A percentile compares a stretch with the other conserved stretches of the same genome.
Conservation (phyloP, 345 rosid species). For the Hevea brasiliensis region DNA sequence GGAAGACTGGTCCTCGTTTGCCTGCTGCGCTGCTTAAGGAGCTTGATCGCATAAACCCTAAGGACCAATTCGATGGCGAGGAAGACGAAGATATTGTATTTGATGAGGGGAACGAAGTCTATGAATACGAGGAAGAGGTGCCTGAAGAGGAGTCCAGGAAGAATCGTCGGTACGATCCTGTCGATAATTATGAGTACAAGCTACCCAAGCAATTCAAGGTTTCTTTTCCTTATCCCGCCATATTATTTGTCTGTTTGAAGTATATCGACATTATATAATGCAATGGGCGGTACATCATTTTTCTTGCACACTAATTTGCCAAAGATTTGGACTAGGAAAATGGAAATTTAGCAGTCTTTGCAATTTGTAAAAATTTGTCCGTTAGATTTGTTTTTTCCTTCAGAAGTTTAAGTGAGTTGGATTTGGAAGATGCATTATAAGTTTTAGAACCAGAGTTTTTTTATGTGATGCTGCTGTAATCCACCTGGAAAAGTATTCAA, state of each 20-base stretch:
- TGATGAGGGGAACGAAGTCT: slow-evolving; percentile 55
- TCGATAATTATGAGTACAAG: slow-evolving; percentile 66
- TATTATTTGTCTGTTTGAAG: neutral
- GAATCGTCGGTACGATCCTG: slow-evolving; percentile 75
- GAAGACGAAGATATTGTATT: slow-evolving; percentile 55
- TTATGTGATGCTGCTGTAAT: neutral
- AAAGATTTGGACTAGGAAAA: no score
- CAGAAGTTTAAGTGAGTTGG: neutral
- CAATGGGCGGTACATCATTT: no score
- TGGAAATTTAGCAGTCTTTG: neutral
- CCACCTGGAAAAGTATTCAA: no score
- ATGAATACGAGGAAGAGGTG: slow-evolving; percentile 81
- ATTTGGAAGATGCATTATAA: no score
- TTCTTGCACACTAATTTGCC: neutral
- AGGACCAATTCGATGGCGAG: slow-evolving; percentile 8
- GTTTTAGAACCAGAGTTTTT: neutral
- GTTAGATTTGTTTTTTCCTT: neutral
- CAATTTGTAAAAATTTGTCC: neutral
- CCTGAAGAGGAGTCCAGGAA: slow-evolving; percentile 74
- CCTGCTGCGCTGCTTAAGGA: slow-evolving; percentile 57
- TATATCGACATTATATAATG: neutral
- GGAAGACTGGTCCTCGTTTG: slow-evolving; percentile 68
- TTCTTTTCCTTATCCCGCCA: no score
- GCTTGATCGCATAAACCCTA: slow-evolving; percentile 49
- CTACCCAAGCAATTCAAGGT: slow-evolving; percentile 75